Base-by-base conservation (phyloP, 257 asterid genomes). In the Solanum ossicruentum region DNA sequence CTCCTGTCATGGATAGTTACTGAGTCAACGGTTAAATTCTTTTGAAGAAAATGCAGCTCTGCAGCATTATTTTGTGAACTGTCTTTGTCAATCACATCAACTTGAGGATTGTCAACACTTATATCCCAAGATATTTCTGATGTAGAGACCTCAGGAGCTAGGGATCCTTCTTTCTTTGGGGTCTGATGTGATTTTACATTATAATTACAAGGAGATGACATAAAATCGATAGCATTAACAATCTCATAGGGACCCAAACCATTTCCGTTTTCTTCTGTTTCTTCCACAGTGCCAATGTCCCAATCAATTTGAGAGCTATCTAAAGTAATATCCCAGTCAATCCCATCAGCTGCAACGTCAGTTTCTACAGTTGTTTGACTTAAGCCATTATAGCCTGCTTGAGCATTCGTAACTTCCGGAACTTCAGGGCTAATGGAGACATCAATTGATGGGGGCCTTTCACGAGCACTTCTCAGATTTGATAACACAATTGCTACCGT, bases 181-280 rank as follows among this genome's bases (percentile, higher is more conserved):
- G 80, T 85, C 89, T 90, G 88, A 57, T 82, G 88, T 87, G 87
- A 75, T 84, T 73, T 87, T 9, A 41, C 78, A 82, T 84, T 88
- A 81, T 88, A 91, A 66, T 84, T 83, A 82, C 71, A 88, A 84
- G 93, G 90, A 84, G 96, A 86, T 77, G 93, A 92, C 66, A 86
- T 56, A 83, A 88, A 84, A 88, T 96, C 97, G 86, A 95, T 93
- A 82, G 96, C 98, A 91, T 95, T 91, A 58, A 96, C 93, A 72
- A 96, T 96, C 90, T 96, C 98, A 85, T 94, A 96, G 15, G 98
- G 98, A 84, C 98, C 99, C 86, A 96, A 89, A 39, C 98, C 99
- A 84, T 93, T 91, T 72, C 96, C 97, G 69, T 87, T 93, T 82
- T 93, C 98, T 84, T 93, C 99, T 10, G 94, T 89, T 88, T 88